phyloP scores from a whole-genome alignment of 441 rosid species.

The Syzygium malaccense region DNA sequence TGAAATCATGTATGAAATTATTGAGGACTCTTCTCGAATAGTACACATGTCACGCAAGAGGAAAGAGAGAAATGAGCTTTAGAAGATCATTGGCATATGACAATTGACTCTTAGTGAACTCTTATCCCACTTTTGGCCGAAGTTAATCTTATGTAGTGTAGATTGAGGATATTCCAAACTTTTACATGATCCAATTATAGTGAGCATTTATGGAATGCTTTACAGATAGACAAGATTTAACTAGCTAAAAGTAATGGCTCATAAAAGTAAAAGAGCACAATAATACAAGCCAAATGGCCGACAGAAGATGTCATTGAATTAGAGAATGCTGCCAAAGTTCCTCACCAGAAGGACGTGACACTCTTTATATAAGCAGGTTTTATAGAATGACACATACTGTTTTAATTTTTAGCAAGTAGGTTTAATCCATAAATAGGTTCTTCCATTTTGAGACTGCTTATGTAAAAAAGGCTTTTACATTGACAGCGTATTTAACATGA shows the following conservation, averaged over 20 bases:
- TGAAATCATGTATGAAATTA: neutral
- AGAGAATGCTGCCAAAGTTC: neutral
- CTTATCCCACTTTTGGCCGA: neutral
- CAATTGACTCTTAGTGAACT: neutral
- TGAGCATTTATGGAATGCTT: neutral
- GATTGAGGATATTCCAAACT: neutral
- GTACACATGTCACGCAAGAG: neutral
- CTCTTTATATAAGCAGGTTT: too few species aligned
- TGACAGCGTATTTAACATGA: neutral
- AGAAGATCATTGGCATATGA: neutral
- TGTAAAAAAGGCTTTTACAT: neutral
- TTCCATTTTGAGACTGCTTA: neutral
- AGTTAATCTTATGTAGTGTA: neutral
- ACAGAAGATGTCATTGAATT: neutral
- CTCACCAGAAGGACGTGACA: neutral
- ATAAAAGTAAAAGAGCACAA: too few species aligned
- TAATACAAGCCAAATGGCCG: neutral
- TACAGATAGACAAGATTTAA: neutral
- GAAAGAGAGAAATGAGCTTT: neutral
- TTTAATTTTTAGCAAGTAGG: too few species aligned
- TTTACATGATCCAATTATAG: neutral
- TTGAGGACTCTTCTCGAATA: neutral
- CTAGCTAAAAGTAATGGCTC: neutral
- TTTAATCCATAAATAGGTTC: too few species aligned
- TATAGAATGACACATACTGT: too few species aligned